Evolutionary conservation across 768 basidiomycete species (phyloP).

Genomic region (Leccinum obscurum): DNA sequence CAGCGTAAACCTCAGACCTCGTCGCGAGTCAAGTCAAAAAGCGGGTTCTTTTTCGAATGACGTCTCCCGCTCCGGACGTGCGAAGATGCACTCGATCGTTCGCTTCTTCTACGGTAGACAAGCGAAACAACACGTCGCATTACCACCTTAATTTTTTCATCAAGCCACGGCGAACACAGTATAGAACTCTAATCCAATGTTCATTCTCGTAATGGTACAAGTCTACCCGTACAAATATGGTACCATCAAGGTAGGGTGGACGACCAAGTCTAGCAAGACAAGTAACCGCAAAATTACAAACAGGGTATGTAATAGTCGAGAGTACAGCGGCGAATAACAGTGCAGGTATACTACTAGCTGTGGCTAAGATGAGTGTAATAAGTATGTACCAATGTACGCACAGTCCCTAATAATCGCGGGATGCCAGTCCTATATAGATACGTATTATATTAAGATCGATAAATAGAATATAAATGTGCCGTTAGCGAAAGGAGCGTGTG

Average conservation of each 20-base stretch:
- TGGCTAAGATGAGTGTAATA: conserved; percentile 2
- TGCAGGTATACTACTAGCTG: conserved; percentile 9
- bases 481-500: conserved; percentile 11
- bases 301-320: conserved; percentile 13
- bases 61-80: conserved; percentile 14
- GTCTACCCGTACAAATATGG: conserved; percentile 4
- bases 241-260: conserved; percentile 9
- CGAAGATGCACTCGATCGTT: conserved; percentile 4
- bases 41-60: conserved; percentile 46
- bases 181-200: conserved; percentile 10
- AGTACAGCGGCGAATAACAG: conserved; percentile 14
- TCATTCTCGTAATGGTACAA: conserved; percentile 10
- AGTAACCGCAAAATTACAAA: conserved; percentile 9
- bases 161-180: background rate
- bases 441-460: conserved; percentile 16
- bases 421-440: conserved; percentile 4
- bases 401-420: conserved; percentile 17
- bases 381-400: conserved; percentile 9
- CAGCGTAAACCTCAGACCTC: conserved; percentile 12
- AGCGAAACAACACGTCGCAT: conserved; percentile 4
- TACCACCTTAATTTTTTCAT: conserved; percentile 4
- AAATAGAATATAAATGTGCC: conserved; percentile 23
- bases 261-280: conserved; percentile 2
- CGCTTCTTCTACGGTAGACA: conserved; percentile 1
- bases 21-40: conserved; percentile 30